Conservation (phyloP, 1,284 basidiomycete species). For the Fomitopsis schrenkii region DNA sequence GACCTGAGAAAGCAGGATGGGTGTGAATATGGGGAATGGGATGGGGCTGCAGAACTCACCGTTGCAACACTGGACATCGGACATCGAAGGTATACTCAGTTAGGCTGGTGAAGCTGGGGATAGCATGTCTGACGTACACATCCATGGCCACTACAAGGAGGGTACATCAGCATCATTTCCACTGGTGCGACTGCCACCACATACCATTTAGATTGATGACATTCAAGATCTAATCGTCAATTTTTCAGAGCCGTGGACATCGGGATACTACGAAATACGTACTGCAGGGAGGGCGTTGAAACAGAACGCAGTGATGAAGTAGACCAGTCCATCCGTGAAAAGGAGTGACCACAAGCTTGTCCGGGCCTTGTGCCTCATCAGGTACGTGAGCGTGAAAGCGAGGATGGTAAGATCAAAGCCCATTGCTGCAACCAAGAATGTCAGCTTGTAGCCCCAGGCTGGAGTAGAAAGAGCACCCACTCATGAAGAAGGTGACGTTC, state of each 20-base stretch:
- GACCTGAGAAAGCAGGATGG: slow-evolving; percentile 40
- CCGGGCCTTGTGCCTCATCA: slow-evolving; percentile 44
- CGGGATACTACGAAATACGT: slow-evolving; percentile 18
- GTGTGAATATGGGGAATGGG: slow-evolving; percentile 12
- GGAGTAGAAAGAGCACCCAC: slow-evolving; percentile 35
- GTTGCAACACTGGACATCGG: slow-evolving; percentile 23
- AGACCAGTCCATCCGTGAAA: slow-evolving; percentile 67
- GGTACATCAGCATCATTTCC: not conserved
- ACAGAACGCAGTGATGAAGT: slow-evolving; percentile 59
- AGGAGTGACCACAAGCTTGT: slow-evolving; percentile 60
- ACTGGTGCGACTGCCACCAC: slow-evolving; percentile 18
- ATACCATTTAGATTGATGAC: slow-evolving; percentile 57
- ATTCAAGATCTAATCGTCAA: slow-evolving; percentile 39
- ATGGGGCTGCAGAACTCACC: slow-evolving; percentile 15
- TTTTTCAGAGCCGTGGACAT: slow-evolving; percentile 2
- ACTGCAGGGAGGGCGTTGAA: slow-evolving; percentile 68
- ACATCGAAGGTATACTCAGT: not conserved
- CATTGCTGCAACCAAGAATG: slow-evolving; percentile 44
- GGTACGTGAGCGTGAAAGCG: slow-evolving; percentile 46
- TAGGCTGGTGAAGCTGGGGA: not conserved
- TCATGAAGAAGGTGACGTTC: slow-evolving; percentile 64
- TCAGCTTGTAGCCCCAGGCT: not conserved
- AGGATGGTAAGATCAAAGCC: slow-evolving; percentile 61
- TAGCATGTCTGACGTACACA: slow-evolving; percentile 40
- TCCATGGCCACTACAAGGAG: slow-evolving; percentile 52